These are phyloP conservation scores for Xylaria bambusicola DNA, from an alignment of 495 filamentous ascomycete species.

Conservation along the genomic window DNA sequence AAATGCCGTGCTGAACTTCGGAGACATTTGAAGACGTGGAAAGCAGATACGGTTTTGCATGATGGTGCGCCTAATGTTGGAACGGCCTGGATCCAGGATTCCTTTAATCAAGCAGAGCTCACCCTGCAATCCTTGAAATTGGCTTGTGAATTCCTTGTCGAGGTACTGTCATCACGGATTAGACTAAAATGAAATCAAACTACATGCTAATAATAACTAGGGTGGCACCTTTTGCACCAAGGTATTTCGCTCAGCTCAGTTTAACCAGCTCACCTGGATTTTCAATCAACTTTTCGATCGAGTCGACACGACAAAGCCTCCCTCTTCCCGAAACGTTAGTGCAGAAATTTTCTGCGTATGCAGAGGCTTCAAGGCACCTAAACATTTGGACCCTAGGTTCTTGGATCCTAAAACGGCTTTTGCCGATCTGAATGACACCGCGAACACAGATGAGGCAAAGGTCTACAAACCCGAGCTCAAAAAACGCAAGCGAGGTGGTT, in stretches of 20 bases:
- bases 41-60: slow-evolving; percentile 95
- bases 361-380: slow-evolving; percentile 70
- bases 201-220: too few relatives aligned
- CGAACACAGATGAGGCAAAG: slow-evolving; percentile 95
- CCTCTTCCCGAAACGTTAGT: slow-evolving; percentile 83
- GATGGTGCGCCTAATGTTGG: slow-evolving; percentile 98
- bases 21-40: slow-evolving; percentile 92
- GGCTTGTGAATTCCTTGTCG: slow-evolving; percentile 87
- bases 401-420: slow-evolving; percentile 91
- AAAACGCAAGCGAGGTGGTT: slow-evolving; percentile 95
- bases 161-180: too few relatives aligned
- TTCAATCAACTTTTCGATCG: slow-evolving; percentile 95
- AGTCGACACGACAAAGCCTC: slow-evolving; percentile 96
- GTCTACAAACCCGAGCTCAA: slow-evolving; percentile 97
- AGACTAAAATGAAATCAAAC: too few relatives aligned
- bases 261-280: slow-evolving; percentile 94
- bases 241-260: slow-evolving; percentile 96
- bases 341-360: slow-evolving; percentile 21
- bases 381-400: slow-evolving; percentile 87
- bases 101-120: slow-evolving; percentile 96
- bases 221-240: slow-evolving; percentile 97
- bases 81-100: slow-evolving; percentile 97
- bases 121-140: slow-evolving; percentile 88
- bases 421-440: slow-evolving; percentile 84
- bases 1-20: slow-evolving; percentile 93